phyloP scores from a whole-genome alignment of 768 basidiomycete genomes.

The Multifurca ochricompacta region DNA sequence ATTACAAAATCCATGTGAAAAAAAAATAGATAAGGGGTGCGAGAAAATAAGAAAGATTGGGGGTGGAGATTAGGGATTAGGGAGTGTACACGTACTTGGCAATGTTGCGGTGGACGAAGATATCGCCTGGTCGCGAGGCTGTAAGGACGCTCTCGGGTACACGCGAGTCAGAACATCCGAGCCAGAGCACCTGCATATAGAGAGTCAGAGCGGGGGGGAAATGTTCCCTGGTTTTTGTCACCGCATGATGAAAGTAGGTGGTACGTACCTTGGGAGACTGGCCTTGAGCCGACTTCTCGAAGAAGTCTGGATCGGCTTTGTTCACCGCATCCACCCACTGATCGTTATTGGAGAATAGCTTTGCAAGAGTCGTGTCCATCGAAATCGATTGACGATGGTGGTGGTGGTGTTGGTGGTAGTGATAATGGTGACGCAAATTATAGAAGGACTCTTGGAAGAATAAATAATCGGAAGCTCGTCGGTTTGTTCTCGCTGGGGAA shows the following conservation, averaged over 20 bases:
- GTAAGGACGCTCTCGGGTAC: conserved; percentile 75
- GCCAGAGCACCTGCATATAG: conserved; percentile 56
- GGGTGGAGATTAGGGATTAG: background rate
- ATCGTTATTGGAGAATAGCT: conserved; percentile 45
- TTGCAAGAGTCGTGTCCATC: conserved; percentile 23
- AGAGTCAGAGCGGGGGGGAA: background rate
- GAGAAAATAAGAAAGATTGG: background rate
- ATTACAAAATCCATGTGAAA: background rate
- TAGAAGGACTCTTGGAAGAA: background rate
- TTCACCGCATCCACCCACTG: conserved; percentile 64
- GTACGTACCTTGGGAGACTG: conserved; percentile 56
- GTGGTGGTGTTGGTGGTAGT: background rate
- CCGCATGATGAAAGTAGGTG: conserved; percentile 5
- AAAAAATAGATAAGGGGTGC: too few relatives aligned
- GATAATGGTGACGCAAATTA: background rate
- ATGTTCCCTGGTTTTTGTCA: too few relatives aligned
- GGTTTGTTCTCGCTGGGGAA: background rate
- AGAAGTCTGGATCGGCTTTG: conserved; percentile 53
- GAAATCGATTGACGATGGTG: background rate
- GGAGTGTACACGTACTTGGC: conserved; percentile 54
- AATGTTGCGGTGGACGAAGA: conserved; percentile 82
- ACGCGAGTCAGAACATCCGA: conserved; percentile 79
- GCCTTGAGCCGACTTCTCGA: conserved; percentile 48
- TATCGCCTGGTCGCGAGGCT: conserved; percentile 63
- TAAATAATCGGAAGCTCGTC: background rate